These are phyloP conservation scores for Ogataea naganishii DNA, from an alignment of 805 yeast genomes.

Conservation along the genomic window DNA sequence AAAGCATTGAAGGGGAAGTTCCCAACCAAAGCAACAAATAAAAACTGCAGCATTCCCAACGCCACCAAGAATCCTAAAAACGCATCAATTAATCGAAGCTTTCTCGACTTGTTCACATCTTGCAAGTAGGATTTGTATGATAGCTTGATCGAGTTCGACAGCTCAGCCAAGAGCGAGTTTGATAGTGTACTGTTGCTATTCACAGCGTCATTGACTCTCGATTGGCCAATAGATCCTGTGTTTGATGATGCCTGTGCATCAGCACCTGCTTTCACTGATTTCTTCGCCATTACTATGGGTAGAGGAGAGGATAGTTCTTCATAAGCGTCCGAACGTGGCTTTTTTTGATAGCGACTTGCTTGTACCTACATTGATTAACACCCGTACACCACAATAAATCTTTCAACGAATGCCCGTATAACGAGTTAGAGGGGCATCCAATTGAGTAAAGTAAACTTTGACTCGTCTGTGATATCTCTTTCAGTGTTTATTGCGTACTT, in stretches of 20 bases:
- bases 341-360: too few species aligned
- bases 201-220: too few species aligned
- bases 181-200: not conserved
- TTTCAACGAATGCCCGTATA: too few species aligned
- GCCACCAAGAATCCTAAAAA: slow-evolving; percentile 69
- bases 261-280: slow-evolving; percentile 15
- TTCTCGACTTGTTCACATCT: slow-evolving; percentile 23
- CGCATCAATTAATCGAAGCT: slow-evolving; percentile 62
- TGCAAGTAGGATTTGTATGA: slow-evolving; percentile 25
- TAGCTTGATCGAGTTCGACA: slow-evolving; percentile 20
- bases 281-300: slow-evolving; percentile 29
- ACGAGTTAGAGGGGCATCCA: too few species aligned
- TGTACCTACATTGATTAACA: too few species aligned
- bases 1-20: slow-evolving; percentile 97
- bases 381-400: too few species aligned
- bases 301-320: too few species aligned
- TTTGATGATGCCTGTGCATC: slow-evolving; percentile 2
- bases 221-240: slow-evolving; percentile 2
- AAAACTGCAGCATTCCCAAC: slow-evolving; percentile 71
- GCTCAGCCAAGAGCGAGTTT: slow-evolving; percentile 18
- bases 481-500: too few species aligned
- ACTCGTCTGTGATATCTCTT: too few species aligned
- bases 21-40: slow-evolving; percentile 69
- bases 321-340: too few species aligned
- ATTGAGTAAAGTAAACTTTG: too few species aligned